Percentiles rank a stretch among this genome's conserved stretches.
These are phyloP conservation scores for Cutaneotrichosporon spelunceum DNA, from an alignment of 1,284 basidiomycete genomes.

Conservation along the genomic window DNA sequence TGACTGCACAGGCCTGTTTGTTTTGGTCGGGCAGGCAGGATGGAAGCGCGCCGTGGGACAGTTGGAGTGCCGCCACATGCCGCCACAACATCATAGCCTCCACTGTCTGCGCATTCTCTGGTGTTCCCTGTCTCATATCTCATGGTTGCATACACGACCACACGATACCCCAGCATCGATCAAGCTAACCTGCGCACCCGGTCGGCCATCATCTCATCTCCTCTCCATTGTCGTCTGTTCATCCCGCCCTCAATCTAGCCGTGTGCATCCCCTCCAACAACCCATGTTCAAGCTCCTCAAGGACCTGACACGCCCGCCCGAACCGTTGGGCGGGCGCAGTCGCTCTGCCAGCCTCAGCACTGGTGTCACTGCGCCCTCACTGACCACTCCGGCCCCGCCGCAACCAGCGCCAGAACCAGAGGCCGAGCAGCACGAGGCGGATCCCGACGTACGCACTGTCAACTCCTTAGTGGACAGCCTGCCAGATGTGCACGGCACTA, in stretches of 20 bases:
- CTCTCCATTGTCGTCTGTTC: neutral
- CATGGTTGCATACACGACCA: neutral
- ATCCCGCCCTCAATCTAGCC: neutral
- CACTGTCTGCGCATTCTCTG: neutral
- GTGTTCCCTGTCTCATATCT: neutral
- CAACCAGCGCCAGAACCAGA: slow-evolving; percentile 2
- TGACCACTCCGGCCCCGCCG: neutral
- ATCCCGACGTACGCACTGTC: slow-evolving; percentile 32
- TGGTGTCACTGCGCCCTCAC: neutral
- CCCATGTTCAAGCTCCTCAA: slow-evolving; percentile 50
- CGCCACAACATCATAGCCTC: neutral
- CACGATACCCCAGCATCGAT: neutral
- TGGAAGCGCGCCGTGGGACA: too few relatives aligned
- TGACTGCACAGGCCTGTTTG: too few relatives aligned
- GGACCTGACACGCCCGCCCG: slow-evolving; percentile 44
- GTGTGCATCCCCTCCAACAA: neutral
- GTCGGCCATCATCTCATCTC: neutral
- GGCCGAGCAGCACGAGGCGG: slow-evolving; percentile 34
- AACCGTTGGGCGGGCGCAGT: slow-evolving; percentile 25
- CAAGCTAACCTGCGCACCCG: neutral
- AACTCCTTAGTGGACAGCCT: slow-evolving; percentile 31
- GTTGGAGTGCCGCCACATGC: neutral
- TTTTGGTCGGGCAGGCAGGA: too few relatives aligned
- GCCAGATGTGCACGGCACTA: slow-evolving; percentile 25
- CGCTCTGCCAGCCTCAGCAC: slow-evolving; percentile 2